Conservation (phyloP, 2,329 filamentous ascomycete genomes). For the Ophiocordyceps robertsii region DNA sequence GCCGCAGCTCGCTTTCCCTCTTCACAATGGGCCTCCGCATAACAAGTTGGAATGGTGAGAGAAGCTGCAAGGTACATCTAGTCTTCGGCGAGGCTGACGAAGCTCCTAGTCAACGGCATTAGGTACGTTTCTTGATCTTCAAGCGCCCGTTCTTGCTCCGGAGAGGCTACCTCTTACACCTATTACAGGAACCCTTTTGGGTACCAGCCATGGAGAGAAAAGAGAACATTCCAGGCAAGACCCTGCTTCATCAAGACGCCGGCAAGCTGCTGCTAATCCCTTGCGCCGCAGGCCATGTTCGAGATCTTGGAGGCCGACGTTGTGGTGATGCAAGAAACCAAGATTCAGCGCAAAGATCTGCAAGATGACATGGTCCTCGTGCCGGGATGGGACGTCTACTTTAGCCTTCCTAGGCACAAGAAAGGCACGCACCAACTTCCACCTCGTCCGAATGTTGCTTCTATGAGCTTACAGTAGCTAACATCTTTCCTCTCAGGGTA, state of each 20-base stretch:
- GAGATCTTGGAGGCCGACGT: slow-evolving; percentile 86
- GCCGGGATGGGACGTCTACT: slow-evolving; percentile 90
- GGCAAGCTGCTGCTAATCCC: background rate
- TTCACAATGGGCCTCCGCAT: slow-evolving; percentile 60
- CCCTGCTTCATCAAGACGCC: background rate
- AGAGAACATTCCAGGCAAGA: slow-evolving; percentile 52
- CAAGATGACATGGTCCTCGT: slow-evolving; percentile 92
- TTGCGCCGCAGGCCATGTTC: slow-evolving; percentile 64
- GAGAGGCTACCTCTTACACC: background rate
- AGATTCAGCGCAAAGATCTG: slow-evolving; percentile 88
- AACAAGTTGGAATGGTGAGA: slow-evolving; percentile 70
- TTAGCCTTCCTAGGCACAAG: slow-evolving; percentile 84
- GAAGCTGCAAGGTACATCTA: background rate
- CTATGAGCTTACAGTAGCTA: background rate
- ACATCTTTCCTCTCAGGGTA: slow-evolving; percentile 50
- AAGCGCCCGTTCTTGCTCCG: background rate
- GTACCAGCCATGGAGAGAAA: slow-evolving; percentile 72
- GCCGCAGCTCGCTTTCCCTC: background rate
- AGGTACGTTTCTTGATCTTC: slow-evolving; percentile 26
- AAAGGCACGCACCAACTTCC: slow-evolving; percentile 47
- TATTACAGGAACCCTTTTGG: slow-evolving; percentile 58
- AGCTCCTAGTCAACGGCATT: slow-evolving; percentile 59
- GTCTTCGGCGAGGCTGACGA: slow-evolving; percentile 1
- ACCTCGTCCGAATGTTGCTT: background rate
- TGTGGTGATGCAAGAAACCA: slow-evolving; percentile 88